Evolutionary conservation across 352 stramenopile species (phyloP), one percentile per base, ranked within the genome.

Genomic region (Pythium aphanidermatum): DNA sequence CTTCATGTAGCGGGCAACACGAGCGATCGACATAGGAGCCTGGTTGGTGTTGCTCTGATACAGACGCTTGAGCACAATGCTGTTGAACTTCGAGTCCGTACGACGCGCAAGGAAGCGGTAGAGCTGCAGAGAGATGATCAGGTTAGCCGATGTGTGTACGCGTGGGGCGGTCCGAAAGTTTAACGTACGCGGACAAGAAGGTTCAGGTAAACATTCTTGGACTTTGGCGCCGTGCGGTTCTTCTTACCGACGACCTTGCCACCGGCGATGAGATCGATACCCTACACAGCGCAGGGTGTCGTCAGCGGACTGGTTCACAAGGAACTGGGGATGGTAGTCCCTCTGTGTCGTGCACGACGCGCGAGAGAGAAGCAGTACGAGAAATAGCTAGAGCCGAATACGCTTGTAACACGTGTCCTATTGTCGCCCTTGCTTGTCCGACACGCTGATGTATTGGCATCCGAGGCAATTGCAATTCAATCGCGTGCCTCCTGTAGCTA

Each of bases 31-130:
- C 56, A 99, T 96, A 35, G 96, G 95, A 41, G 96, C 94, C 62
- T 97, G 83, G 86, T 99, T 99, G 32, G 95, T 97, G 81, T 98
- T 98, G 60, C 83, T 98, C 94, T 99, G 97, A 83, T 98, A 98
- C 61, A 99, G 83, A 64, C 97, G 93, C 85, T 98, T 98, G 31
- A 98, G 83, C 50, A 99, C 93, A 35, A 96, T 96, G 49, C 82
- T 84, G 73, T 97, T 98, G 86, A 99, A 99, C 70, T 98, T 98
- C 60, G 95, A 95, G 59, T 98, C 94, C 30, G 96, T 99, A 77
- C 97, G 90, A 70, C 97, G 92, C 55, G 86, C 83, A 38, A 99
- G 77, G 65, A 99, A 99, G 82, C 96, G 79, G 69, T 96, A 96
- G 61, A 97, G 70, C 73, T 80, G 42, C 28, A 56, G 13, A 16